Conservation (phyloP, 108 stramenopile genomes). For the Chaetoceros tenuissimus region DNA sequence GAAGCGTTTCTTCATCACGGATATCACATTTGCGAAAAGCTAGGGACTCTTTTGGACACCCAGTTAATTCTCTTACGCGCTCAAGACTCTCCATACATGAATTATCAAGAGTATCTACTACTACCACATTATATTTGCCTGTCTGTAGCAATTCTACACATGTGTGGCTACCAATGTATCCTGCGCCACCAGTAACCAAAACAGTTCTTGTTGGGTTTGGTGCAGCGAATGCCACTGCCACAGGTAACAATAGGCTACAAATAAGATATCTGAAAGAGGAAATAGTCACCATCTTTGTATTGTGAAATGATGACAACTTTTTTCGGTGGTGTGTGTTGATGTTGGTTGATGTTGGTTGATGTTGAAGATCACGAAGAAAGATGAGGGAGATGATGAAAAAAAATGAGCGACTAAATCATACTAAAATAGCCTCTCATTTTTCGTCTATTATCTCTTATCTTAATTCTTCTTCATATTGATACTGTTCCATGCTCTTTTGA, state of each 20-base stretch:
- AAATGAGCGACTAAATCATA: too few relatives aligned
- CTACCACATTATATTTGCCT: slow-evolving; percentile 68
- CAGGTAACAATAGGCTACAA: not conserved
- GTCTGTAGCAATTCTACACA: slow-evolving; percentile 87
- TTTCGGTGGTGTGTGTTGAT: too few relatives aligned
- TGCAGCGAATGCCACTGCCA: slow-evolving; percentile 5
- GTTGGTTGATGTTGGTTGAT: too few relatives aligned
- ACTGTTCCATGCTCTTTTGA: too few relatives aligned
- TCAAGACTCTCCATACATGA: slow-evolving; percentile 79
- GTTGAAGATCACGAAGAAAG: too few relatives aligned
- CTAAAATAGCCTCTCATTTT: too few relatives aligned
- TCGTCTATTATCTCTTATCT: too few relatives aligned
- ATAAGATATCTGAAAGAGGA: not conserved
- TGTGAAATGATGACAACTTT: too few relatives aligned
- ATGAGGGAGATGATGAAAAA: too few relatives aligned
- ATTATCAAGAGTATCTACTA: slow-evolving; percentile 93
- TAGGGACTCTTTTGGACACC: slow-evolving; percentile 31
- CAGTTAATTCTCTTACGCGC: slow-evolving; percentile 73
- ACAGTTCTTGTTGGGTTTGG: slow-evolving; percentile 49
- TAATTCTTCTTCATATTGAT: too few relatives aligned
- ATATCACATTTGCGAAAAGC: slow-evolving; percentile 75
- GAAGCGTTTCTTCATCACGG: slow-evolving; percentile 30
- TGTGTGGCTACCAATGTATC: slow-evolving; percentile 99
- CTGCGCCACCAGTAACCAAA: slow-evolving; percentile 95
- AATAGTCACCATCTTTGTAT: too few relatives aligned